These are phyloP conservation scores for Pythium angustatum DNA, from an alignment of 352 stramenopile species.

Conservation along the genomic window DNA sequence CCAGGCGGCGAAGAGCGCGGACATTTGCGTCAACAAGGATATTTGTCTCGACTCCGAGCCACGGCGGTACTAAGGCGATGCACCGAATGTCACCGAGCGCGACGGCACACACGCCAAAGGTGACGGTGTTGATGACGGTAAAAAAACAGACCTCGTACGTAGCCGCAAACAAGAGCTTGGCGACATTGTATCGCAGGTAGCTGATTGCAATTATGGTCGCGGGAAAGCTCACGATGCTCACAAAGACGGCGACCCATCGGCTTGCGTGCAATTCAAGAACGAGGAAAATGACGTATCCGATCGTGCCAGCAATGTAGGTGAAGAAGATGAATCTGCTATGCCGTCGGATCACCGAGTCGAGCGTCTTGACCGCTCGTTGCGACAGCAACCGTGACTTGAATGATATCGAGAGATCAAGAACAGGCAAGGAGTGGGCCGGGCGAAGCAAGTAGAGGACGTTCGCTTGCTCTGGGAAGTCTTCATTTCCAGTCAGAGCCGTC, in stretches of 20 bases:
- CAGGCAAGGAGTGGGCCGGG: not conserved
- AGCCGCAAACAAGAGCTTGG: not conserved
- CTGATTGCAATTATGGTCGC: not conserved
- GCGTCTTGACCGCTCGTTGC: not conserved
- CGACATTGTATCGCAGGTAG: not conserved
- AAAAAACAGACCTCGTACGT: not conserved
- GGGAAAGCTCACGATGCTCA: not conserved
- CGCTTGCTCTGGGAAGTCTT: too few species aligned
- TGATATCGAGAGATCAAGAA: not conserved
- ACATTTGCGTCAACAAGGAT: constrained; percentile 13
- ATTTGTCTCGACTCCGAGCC: constrained; percentile 7
- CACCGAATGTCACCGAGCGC: constrained; percentile 3
- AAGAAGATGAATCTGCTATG: not conserved
- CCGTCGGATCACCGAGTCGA: not conserved
- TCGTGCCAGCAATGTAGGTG: not conserved
- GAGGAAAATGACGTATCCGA: not conserved
- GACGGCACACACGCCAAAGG: not conserved
- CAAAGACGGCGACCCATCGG: not conserved
- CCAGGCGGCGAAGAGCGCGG: not conserved
- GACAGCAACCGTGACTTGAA: not conserved
- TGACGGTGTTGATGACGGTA: not conserved
- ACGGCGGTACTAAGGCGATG: not conserved
- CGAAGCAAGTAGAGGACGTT: not conserved
- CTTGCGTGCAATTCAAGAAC: not conserved
- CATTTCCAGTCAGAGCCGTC: not conserved